A percentile compares a stretch with the other conserved stretches of the same genome.
Conservation (phyloP, 768 basidiomycete species). For the Boletus edulis region DNA sequence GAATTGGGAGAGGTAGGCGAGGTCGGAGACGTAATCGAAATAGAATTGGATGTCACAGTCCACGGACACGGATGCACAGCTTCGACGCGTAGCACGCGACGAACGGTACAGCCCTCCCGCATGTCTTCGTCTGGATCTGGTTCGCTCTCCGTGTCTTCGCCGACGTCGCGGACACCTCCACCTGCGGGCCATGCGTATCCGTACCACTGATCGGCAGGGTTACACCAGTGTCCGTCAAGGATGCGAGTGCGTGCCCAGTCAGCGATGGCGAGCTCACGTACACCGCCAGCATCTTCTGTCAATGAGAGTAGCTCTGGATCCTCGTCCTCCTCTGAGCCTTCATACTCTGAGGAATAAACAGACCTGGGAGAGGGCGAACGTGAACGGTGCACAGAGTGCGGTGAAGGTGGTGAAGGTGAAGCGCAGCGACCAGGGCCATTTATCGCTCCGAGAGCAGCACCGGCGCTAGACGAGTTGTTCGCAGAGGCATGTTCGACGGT, state of each 20-base stretch:
- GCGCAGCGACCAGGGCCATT: conserved; percentile 23
- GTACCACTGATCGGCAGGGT: conserved; percentile 71
- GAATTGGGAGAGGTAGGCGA: conserved; percentile 25
- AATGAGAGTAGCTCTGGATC: conserved; percentile 42
- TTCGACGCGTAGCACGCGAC: conserved; percentile 20
- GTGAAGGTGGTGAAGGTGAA: conserved; percentile 27
- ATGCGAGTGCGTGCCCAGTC: conserved; percentile 74
- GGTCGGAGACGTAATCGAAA: conserved; percentile 11
- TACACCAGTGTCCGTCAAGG: conserved; percentile 74
- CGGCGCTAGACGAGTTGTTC: conserved; percentile 5
- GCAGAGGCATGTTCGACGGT: conserved; percentile 7
- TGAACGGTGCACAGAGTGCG: conserved; percentile 26
- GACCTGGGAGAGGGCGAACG: conserved; percentile 32
- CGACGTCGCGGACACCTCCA: conserved; percentile 29
- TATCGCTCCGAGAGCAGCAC: conserved; percentile 2
- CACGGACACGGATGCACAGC: conserved; percentile 61
- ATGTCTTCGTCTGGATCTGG: conserved; percentile 24
- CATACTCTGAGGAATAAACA: conserved; percentile 32
- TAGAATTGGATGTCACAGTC: conserved; percentile 34
- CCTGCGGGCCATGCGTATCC: conserved; percentile 40
- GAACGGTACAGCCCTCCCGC: conserved; percentile 15
- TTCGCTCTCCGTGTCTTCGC: conserved; percentile 29
- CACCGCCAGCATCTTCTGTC: conserved; percentile 46
- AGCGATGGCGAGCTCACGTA: conserved; percentile 55
- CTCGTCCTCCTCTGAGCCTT: conserved; percentile 41